phyloP scores from a whole-genome alignment of 225 moss, liverwort and hornwort genomes.

The Pleurozium schreberi region DNA sequence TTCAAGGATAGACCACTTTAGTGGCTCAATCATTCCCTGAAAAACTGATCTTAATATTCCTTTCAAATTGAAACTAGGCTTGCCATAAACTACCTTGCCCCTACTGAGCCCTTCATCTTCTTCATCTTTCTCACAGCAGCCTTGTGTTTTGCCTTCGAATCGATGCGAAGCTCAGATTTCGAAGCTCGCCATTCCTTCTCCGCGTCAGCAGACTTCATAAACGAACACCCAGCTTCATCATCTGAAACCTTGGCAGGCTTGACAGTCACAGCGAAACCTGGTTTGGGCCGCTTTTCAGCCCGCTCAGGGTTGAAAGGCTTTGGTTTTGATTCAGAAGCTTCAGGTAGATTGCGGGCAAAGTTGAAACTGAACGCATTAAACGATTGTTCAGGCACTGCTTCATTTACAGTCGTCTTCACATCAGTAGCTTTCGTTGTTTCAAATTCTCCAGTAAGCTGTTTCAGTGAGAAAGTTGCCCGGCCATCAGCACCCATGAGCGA shows the following conservation, averaged over 20 bases:
- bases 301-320: neutral
- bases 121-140: conserved; percentile 58
- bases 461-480: conserved; percentile 55
- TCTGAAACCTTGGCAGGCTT: neutral
- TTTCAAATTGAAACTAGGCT: neutral
- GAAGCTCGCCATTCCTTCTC: conserved; percentile 69
- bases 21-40: neutral
- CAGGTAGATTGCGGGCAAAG: neutral
- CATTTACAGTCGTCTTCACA: neutral
- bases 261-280: neutral
- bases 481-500: conserved; percentile 71
- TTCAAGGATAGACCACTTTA: neutral
- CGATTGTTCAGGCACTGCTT: neutral
- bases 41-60: neutral
- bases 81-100: conserved; percentile 1
- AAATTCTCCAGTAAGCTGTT: conserved; percentile 30
- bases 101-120: conserved; percentile 46
- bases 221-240: conserved; percentile 26
- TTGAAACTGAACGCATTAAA: conserved; percentile 13
- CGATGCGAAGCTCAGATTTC: conserved; percentile 50
- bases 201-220: conserved; percentile 69
- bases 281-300: neutral
- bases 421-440: neutral
- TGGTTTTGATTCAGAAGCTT: neutral
- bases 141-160: conserved; percentile 76